A percentile compares a stretch with the other conserved stretches of the same genome.
phyloP scores from a whole-genome alignment of 306 rosid species.

The Heteromeles arbutifolia region DNA sequence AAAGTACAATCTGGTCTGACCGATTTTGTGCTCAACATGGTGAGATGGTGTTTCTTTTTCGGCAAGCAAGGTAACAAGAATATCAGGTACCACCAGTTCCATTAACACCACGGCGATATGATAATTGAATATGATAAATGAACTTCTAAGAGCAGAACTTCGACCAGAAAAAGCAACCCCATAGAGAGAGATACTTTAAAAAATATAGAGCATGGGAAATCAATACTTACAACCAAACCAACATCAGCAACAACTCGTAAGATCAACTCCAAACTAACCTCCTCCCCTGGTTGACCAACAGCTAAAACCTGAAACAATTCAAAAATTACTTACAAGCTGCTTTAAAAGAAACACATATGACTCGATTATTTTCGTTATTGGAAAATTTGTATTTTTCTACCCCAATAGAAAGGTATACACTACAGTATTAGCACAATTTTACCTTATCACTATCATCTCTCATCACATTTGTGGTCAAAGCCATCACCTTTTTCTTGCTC shows the following conservation, averaged over 20 bases:
- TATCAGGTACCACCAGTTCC: not conserved
- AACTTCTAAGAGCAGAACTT: not conserved
- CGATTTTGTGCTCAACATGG: not conserved
- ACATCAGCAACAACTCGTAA: slow-evolving; percentile 95
- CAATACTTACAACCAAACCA: slow-evolving; percentile 58
- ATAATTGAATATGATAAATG: not conserved
- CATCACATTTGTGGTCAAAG: slow-evolving; percentile 77
- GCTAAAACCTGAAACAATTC: slow-evolving; percentile 55
- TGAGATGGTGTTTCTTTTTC: not conserved
- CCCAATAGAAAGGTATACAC: not conserved
- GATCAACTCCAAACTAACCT: slow-evolving; percentile 88
- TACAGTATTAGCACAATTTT: not conserved
- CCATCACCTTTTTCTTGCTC: slow-evolving; percentile 57
- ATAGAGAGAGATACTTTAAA: slow-evolving; percentile 2
- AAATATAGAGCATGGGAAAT: not conserved
- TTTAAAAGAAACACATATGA: not conserved
- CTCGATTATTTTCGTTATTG: not conserved
- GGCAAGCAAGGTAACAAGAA: not conserved
- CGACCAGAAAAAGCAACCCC: not conserved
- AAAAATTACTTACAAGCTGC: slow-evolving; percentile 6
- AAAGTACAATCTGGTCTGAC: not conserved
- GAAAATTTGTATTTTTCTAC: not conserved
- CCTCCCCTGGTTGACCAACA: slow-evolving; percentile 91
- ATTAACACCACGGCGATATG: not conserved
- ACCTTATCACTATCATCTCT: slow-evolving; percentile 95